Evolutionary conservation across 768 basidiomycete species (phyloP).

Genomic region (Peribolospora baueri): DNA sequence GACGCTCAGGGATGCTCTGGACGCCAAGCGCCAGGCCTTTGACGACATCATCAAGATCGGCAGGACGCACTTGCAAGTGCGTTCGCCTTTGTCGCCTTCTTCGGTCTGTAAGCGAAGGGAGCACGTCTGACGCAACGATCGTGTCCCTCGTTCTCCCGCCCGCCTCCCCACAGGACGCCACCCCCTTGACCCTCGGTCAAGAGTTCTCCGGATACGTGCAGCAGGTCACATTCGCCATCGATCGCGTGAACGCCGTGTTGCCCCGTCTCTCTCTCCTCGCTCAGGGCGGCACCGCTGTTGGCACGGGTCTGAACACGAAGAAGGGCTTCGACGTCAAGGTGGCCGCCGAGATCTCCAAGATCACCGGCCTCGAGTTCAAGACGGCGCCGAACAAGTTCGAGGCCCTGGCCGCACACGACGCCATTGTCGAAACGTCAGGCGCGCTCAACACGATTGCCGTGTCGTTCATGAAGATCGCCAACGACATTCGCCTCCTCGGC

Average conservation of each 20-base stretch:
- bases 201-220: constrained; percentile 97
- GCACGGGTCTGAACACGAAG: constrained; percentile 95
- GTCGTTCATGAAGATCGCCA: constrained; percentile 97
- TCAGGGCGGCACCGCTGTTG: constrained; percentile 95
- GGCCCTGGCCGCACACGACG: constrained; percentile 92
- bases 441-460: constrained; percentile 90
- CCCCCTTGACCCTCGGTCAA: constrained; percentile 88
- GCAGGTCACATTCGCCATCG: constrained; percentile 74
- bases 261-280: constrained; percentile 73
- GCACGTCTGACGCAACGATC: background rate
- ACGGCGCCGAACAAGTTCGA: constrained; percentile 99
- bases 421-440: constrained; percentile 88
- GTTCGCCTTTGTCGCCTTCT: background rate
- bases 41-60: constrained; percentile 93
- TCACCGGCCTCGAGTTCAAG: constrained; percentile 73
- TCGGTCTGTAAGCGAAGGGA: background rate
- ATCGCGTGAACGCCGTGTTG: constrained; percentile 50
- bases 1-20: constrained; percentile 59
- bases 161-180: constrained; percentile 47
- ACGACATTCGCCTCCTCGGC: constrained; percentile 91
- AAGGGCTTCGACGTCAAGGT: constrained; percentile 90
- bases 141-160: background rate
- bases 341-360: constrained; percentile 67
- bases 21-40: constrained; percentile 58
- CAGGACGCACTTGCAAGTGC: constrained; percentile 73